A percentile compares a stretch with the other conserved stretches of the same genome.
These are phyloP conservation scores for Suillus fuscotomentosus DNA, from an alignment of 768 basidiomycete genomes.

Conservation along the genomic window DNA sequence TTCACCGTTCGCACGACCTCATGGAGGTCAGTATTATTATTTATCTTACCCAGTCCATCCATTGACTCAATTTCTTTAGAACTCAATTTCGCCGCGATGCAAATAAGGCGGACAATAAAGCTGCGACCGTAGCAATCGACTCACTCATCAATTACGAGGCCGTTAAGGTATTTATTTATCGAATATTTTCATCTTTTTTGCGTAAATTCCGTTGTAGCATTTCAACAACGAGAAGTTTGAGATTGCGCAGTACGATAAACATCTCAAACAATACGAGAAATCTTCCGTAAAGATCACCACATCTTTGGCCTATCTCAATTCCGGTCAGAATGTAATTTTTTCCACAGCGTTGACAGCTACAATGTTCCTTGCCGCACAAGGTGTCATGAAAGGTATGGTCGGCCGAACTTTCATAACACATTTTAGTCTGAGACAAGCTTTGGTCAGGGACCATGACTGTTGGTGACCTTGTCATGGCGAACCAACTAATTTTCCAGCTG, in stretches of 20 bases:
- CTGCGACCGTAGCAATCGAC: constrained; percentile 91
- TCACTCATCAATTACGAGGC: constrained; percentile 98
- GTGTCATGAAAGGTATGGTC: constrained; percentile 78
- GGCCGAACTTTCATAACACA: not conserved
- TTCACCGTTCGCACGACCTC: constrained; percentile 95
- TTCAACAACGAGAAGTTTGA: constrained; percentile 98
- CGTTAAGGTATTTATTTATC: constrained; percentile 69
- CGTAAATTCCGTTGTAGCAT: constrained; percentile 50
- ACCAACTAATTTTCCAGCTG: constrained; percentile 96
- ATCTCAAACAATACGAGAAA: constrained; percentile 84
- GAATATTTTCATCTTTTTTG: not conserved
- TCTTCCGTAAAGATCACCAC: constrained; percentile 94
- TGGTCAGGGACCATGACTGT: constrained; percentile 90
- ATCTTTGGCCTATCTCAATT: constrained; percentile 89
- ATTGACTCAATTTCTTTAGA: constrained; percentile 37
- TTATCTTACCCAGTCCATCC: not conserved
- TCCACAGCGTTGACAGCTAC: constrained; percentile 89
- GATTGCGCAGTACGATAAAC: constrained; percentile 87
- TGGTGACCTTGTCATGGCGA: constrained; percentile 98
- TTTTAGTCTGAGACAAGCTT: constrained; percentile 8
- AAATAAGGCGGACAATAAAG: constrained; percentile 95
- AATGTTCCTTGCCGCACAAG: constrained; percentile 97
- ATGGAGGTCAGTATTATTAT: constrained; percentile 66
- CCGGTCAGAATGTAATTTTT: constrained; percentile 96
- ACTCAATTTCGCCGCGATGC: constrained; percentile 93